These are phyloP conservation scores for Camptophora hylomeconis DNA, from an alignment of 2,329 filamentous ascomycete genomes.

Conservation along the genomic window DNA sequence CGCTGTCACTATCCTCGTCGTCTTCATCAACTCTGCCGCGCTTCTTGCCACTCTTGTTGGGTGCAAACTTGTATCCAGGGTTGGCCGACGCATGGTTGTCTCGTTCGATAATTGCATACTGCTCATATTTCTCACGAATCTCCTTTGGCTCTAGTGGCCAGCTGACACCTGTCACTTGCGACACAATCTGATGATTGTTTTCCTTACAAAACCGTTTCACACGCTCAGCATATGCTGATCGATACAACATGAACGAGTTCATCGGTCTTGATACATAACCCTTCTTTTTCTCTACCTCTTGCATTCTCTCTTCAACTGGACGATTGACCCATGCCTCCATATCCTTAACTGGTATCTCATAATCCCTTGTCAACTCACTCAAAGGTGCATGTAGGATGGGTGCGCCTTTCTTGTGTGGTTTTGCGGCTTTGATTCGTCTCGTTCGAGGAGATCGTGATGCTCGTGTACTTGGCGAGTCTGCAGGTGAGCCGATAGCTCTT, in stretches of 20 bases:
- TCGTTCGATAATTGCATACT: conserved; percentile 67
- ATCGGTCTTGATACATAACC: conserved; percentile 83
- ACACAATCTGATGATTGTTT: conserved; percentile 90
- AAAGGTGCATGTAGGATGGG: conserved; percentile 47
- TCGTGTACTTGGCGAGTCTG: conserved; percentile 9
- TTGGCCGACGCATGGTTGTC: conserved; percentile 75
- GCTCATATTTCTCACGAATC: conserved; percentile 62
- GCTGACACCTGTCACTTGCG: conserved; percentile 69
- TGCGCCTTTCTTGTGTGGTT: conserved; percentile 14
- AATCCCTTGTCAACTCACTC: conserved; percentile 55
- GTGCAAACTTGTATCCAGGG: conserved; percentile 88
- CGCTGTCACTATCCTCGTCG: conserved; percentile 22
- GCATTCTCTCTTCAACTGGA: conserved; percentile 48
- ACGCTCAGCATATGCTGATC: conserved; percentile 78
- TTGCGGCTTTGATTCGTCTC: conserved; percentile 14
- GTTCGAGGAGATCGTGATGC: conserved; percentile 25
- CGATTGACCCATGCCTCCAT: conserved; percentile 72
- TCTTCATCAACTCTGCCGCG: conserved; percentile 24
- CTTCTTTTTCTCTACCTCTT: conserved; percentile 57
- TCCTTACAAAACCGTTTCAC: conserved; percentile 69
- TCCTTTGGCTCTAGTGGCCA: conserved; percentile 71
- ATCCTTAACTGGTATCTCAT: conserved; percentile 54
- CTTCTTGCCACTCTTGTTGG: conserved; percentile 54
- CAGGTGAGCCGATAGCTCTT: conserved; percentile 13
- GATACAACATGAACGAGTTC: conserved; percentile 97